Evolutionary conservation across 148 eudicot species (phyloP), one percentile per base, ranked within the genome.

Genomic region (Simmondsia chinensis): DNA sequence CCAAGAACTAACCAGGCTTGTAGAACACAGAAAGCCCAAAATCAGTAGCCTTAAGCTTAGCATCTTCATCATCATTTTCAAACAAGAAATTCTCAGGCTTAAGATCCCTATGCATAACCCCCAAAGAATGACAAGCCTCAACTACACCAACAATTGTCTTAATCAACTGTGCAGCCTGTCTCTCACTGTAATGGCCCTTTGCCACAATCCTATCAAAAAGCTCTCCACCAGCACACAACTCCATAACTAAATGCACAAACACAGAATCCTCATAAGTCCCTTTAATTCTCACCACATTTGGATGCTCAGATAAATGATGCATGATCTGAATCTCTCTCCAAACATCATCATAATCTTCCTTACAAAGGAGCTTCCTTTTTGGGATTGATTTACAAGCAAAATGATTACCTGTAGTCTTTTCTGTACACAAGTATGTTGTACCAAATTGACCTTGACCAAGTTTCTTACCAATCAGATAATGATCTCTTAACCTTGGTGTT

Each of bases 251-350:
- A 39, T 81, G 84, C 13, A 81, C 89, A 66, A 77, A 77, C 2
- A 81, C 81, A 13, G 65, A 41, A 54, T 81, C 89, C 42, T 81
- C 89, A 37, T 77, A 81, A 0, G 89, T 72, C 2, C 76, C 83
- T 24, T 74, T 74, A 7, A 81, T 81, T 10, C 78, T 52, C 8
- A 81, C 84, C 7, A 81, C 89, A 48, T 74, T 62, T 0, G 52
- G 58, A 30, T 81, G 77, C 33, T 77, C 89, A 0, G 78, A 71
- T 4, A 81, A 47, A 51, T 81, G 89, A 28, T 81, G 89, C 89
- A 81, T 81, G 40, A 81, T 81, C 50, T 81, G 89, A 51, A 81
- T 77, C 61, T 81, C 89, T 15, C 84, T 66, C 89, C 89, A 77
- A 0, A 81, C 89, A 38, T 81, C 89, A 0, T 81, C 84, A 27